Conservation (phyloP, 768 basidiomycete species). For the Boletus tomentosulus region DNA sequence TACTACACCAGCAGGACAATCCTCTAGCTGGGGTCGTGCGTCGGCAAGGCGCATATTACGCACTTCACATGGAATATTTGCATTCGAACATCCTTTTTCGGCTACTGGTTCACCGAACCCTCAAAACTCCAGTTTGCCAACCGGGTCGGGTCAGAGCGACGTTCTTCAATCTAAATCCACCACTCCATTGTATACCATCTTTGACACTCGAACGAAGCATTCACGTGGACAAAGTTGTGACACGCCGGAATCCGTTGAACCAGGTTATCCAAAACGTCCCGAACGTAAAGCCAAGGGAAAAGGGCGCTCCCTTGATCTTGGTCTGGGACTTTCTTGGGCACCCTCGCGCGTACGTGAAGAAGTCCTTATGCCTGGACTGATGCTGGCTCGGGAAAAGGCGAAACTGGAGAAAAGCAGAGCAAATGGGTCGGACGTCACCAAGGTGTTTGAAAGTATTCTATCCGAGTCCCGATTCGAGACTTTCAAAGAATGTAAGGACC, state of each 20-base stretch:
- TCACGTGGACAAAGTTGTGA: constrained; percentile 23
- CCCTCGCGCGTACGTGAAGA: constrained; percentile 64
- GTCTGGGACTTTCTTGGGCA: constrained; percentile 69
- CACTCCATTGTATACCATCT: constrained; percentile 28
- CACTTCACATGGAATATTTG: constrained; percentile 55
- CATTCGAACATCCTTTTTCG: constrained; percentile 66
- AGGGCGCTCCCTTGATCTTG: constrained; percentile 69
- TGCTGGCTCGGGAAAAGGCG: constrained; percentile 27
- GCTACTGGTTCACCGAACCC: constrained; percentile 38
- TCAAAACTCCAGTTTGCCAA: constrained; percentile 16
- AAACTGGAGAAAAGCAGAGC: constrained; percentile 17
- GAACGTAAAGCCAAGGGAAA: constrained; percentile 39
- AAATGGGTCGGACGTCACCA: constrained; percentile 33
- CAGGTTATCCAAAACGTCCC: constrained; percentile 7
- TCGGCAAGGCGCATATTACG: constrained; percentile 39
- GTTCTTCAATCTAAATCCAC: constrained; percentile 7
- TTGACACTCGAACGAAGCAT: constrained; percentile 29
- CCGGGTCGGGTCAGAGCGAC: constrained; percentile 6
- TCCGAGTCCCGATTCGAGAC: constrained; percentile 36
- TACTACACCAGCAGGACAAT: constrained; percentile 34
- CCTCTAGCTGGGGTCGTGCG: constrained; percentile 57
- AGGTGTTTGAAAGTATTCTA: constrained; percentile 33
- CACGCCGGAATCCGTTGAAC: constrained; percentile 20
- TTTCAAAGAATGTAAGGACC: constrained; percentile 61
- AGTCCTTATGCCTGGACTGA: constrained; percentile 47